These are phyloP conservation scores for Colletotrichum sublineola DNA, from an alignment of 2,329 filamentous ascomycete species.

Conservation along the genomic window DNA sequence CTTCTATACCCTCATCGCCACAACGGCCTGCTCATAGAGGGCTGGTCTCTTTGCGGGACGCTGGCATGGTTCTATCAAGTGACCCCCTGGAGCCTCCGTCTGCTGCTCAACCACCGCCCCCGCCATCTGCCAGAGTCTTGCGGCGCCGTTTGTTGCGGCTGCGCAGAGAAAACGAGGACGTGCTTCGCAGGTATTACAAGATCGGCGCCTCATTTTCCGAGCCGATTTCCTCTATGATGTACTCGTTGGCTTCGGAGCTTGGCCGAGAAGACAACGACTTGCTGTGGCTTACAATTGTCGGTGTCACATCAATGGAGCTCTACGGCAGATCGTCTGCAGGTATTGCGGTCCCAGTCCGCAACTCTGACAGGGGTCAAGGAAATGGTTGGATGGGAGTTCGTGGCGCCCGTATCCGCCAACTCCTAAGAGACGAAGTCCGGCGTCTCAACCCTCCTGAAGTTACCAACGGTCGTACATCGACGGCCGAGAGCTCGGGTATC, in stretches of 20 bases:
- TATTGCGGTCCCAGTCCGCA: constrained; percentile 72
- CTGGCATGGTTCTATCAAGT: constrained; percentile 61
- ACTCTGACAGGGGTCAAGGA: constrained; percentile 67
- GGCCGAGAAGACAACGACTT: constrained; percentile 97
- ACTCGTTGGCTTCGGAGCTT: constrained; percentile 93
- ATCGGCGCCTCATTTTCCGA: constrained; percentile 93
- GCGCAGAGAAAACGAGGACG: constrained; percentile 80
- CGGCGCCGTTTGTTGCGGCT: constrained; percentile 81
- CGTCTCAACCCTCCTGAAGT: constrained; percentile 87
- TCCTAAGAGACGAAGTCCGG: constrained; percentile 92
- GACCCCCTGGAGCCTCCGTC: constrained; percentile 67
- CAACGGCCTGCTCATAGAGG: constrained; percentile 71
- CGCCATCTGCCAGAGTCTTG: constrained; percentile 78
- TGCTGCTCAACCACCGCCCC: constrained; percentile 69
- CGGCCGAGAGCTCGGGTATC: constrained; percentile 79
- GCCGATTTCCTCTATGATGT: constrained; percentile 93
- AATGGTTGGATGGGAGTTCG: constrained; percentile 86
- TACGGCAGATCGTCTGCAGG: constrained; percentile 89
- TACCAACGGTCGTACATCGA: constrained; percentile 70
- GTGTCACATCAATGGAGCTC: constrained; percentile 92
- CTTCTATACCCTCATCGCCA: constrained; percentile 75
- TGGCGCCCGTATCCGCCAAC: constrained; percentile 85
- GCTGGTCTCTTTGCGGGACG: constrained; percentile 67
- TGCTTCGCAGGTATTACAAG: constrained; percentile 86
- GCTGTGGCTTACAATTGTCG: constrained; percentile 94